Percentiles rank a stretch among this genome's conserved stretches.
phyloP scores from a whole-genome alignment of 495 filamentous ascomycete species.

The Endocarpon pusillum region DNA sequence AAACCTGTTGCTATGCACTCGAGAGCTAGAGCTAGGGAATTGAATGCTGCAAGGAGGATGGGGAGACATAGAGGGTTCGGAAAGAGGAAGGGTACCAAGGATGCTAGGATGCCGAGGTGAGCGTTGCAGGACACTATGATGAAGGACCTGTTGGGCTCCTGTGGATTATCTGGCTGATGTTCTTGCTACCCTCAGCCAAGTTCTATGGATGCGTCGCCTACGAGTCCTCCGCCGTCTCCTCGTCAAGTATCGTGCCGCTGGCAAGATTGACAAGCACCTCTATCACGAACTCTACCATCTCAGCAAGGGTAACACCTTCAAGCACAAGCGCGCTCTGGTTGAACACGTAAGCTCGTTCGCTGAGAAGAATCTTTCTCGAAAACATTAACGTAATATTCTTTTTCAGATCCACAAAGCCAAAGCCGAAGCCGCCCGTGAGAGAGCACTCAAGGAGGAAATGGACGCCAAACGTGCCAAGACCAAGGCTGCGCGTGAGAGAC shows the following conservation, averaged over 20 bases:
- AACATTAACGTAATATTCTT: constrained; percentile 9
- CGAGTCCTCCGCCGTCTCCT: constrained; percentile 96
- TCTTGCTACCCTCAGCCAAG: constrained; percentile 41
- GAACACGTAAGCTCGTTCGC: constrained; percentile 80
- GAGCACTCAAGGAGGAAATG: constrained; percentile 94
- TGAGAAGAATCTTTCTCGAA: constrained; percentile 1
- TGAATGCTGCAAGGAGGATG: constrained; percentile 75
- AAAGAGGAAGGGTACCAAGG: constrained; percentile 99
- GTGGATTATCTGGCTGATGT: constrained; percentile 4
- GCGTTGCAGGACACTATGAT: constrained; percentile 10
- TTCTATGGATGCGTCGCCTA: constrained; percentile 99
- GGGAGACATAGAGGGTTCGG: constrained; percentile 96
- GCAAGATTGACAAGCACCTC: constrained; percentile 99
- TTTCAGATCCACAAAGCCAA: constrained; percentile 96
- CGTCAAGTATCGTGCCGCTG: constrained; percentile 96
- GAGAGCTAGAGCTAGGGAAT: constrained; percentile 77
- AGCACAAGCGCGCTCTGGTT: constrained; percentile 99
- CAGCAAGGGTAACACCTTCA: constrained; percentile 99
- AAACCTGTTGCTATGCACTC: constrained; percentile 99
- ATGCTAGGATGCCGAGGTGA: constrained; percentile 98
- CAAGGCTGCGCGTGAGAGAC: constrained; percentile 97
- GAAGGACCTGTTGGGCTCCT: not conserved
- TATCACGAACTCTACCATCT: constrained; percentile 99
- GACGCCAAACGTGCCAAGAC: constrained; percentile 98
- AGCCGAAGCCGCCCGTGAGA: constrained; percentile 94